Evolutionary conservation across 257 asterid genomes (phyloP).

Genomic region (Thymus mandschuricus): DNA sequence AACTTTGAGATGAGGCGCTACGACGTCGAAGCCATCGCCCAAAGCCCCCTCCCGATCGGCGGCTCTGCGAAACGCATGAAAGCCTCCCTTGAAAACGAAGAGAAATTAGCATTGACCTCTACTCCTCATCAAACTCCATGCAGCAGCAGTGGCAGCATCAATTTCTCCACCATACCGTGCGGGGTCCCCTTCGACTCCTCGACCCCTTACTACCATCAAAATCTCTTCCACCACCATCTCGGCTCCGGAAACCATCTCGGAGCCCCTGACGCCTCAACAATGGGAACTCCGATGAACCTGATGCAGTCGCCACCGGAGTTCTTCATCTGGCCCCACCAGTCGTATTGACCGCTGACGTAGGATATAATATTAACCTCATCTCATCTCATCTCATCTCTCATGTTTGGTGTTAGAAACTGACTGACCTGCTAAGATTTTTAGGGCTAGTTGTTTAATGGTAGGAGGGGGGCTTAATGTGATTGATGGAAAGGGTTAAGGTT

Average conservation of each 20-base stretch:
- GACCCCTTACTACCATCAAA: constrained; percentile 50
- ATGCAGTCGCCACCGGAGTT: constrained; percentile 63
- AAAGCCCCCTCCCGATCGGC: constrained; percentile 86
- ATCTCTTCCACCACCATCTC: constrained; percentile 69
- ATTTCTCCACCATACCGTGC: constrained; percentile 52
- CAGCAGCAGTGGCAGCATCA: constrained; percentile 54
- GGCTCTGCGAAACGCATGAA: constrained; percentile 84
- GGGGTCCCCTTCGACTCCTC: constrained; percentile 65
- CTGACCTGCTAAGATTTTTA: constrained; percentile 48
- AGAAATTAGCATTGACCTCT: constrained; percentile 37
- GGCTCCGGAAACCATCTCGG: constrained; percentile 21
- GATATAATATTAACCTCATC: constrained; percentile 28
- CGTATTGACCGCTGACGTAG: constrained; percentile 41
- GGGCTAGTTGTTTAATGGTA: constrained; percentile 33
- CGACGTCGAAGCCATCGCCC: constrained; percentile 78
- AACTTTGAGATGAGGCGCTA: constrained; percentile 93
- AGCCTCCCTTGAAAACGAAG: constrained; percentile 58
- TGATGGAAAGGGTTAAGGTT: constrained; percentile 23
- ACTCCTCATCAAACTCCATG: constrained; percentile 29
- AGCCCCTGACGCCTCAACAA: constrained; percentile 35
- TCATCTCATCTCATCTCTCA: constrained; percentile 16
- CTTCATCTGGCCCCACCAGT: constrained; percentile 87
- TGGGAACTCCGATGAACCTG: constrained; percentile 49
- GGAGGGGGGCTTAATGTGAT: neutral
- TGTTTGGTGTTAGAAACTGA: constrained; percentile 15